These are phyloP conservation scores for Lizonia empirigonia DNA, from an alignment of 2,329 filamentous ascomycete species.

Conservation along the genomic window DNA sequence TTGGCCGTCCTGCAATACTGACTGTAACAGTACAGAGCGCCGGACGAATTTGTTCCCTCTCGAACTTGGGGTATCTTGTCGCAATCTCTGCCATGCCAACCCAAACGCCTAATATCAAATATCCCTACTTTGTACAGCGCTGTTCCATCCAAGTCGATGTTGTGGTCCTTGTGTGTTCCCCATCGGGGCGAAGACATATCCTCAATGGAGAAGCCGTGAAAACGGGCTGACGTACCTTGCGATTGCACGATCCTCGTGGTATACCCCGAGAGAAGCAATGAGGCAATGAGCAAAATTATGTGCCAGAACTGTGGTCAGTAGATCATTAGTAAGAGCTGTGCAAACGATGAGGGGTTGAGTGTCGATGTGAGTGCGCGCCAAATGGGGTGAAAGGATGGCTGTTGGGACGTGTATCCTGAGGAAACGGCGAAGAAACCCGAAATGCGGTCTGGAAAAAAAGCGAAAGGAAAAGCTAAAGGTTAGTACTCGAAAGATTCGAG, in stretches of 20 bases:
- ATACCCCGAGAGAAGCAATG: neutral
- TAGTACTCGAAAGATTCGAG: constrained; percentile 23
- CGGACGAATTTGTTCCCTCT: neutral
- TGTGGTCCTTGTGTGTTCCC: neutral
- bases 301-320: constrained; percentile 8
- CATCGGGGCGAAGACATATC: neutral
- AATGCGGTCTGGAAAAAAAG: neutral
- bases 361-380: neutral
- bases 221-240: constrained; percentile 14
- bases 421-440: neutral
- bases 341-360: neutral
- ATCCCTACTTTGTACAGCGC: neutral
- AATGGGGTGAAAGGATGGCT: neutral
- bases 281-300: neutral
- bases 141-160: neutral
- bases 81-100: constrained; percentile 1
- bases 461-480: constrained; percentile 20
- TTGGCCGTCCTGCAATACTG: neutral
- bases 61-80: constrained; percentile 9
- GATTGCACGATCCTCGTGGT: constrained; percentile 1
- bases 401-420: neutral
- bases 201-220: neutral
- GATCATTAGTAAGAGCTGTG: constrained; percentile 11
- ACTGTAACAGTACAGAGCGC: constrained; percentile 1
- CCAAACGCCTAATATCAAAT: constrained; percentile 2